These are phyloP conservation scores for Corymbia maculata DNA, from an alignment of 345 rosid genomes.

Conservation along the genomic window DNA sequence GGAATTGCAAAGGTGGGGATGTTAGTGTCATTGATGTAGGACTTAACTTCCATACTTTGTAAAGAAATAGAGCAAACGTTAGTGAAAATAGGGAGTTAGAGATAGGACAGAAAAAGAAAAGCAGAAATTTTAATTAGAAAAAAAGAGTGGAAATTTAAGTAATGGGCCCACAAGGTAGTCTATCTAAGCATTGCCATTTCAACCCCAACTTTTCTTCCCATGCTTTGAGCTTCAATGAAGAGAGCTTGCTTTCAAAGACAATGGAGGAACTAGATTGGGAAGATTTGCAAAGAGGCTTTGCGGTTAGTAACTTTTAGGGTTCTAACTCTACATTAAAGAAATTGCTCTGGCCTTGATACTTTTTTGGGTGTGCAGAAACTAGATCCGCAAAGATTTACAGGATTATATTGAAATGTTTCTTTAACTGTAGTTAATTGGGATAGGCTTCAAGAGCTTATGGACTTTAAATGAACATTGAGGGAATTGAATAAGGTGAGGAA, in stretches of 20 bases:
- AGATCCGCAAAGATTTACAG: not conserved
- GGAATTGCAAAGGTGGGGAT: too few relatives aligned
- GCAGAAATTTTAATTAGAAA: too few relatives aligned
- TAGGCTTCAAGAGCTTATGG: not conserved
- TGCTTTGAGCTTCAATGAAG: not conserved
- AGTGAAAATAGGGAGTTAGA: too few relatives aligned
- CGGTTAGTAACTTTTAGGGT: not conserved
- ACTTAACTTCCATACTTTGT: too few relatives aligned
- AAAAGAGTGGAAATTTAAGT: too few relatives aligned
- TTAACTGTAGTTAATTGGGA: not conserved
- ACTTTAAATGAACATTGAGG: not conserved
- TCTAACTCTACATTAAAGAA: not conserved
- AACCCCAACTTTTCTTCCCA: too few relatives aligned
- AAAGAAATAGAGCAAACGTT: too few relatives aligned
- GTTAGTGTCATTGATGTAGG: too few relatives aligned
- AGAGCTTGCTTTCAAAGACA: not conserved
- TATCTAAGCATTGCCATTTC: too few relatives aligned
- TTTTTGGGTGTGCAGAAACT: not conserved
- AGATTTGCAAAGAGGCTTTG: not conserved
- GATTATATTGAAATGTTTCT: not conserved
- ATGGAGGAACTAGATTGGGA: not conserved
- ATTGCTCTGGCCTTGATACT: not conserved
- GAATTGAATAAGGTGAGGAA: not conserved
- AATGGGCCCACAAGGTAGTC: too few relatives aligned
- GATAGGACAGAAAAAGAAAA: too few relatives aligned